phyloP scores from a whole-genome alignment of 1,284 basidiomycete species.

The Flammula alnicola region DNA sequence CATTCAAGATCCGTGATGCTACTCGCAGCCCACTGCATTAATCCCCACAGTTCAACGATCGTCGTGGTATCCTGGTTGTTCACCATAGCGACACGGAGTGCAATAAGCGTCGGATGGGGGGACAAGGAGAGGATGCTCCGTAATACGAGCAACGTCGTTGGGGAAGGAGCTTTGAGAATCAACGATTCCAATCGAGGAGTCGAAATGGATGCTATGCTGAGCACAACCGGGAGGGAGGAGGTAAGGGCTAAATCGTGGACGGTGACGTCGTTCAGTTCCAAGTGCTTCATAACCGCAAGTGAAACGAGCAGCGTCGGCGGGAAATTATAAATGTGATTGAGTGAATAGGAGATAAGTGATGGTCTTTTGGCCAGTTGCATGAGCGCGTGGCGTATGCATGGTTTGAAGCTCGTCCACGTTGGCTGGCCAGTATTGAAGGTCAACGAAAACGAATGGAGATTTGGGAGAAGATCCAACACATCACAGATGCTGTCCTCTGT shows the following conservation, averaged over 20 bases:
- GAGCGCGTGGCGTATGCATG: slow-evolving; percentile 20
- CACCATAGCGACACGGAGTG: slow-evolving; percentile 12
- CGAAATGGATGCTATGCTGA: slow-evolving; percentile 12
- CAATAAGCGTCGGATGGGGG: slow-evolving; percentile 14
- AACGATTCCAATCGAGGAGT: slow-evolving; percentile 13
- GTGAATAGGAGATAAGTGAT: slow-evolving; percentile 9
- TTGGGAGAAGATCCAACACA: slow-evolving; percentile 19
- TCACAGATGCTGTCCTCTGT: slow-evolving; percentile 23
- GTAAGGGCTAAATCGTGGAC: slow-evolving; percentile 16
- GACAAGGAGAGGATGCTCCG: slow-evolving; percentile 14
- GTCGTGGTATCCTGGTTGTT: slow-evolving; percentile 13
- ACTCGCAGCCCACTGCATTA: slow-evolving; percentile 20
- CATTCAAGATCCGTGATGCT: slow-evolving; percentile 19
- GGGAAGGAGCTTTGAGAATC: slow-evolving; percentile 14
- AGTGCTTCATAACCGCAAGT: slow-evolving; percentile 13
- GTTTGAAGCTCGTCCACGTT: slow-evolving; percentile 17
- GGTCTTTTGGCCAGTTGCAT: slow-evolving; percentile 19
- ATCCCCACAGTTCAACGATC: slow-evolving; percentile 19
- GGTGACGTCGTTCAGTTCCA: slow-evolving; percentile 20
- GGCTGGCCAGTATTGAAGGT: slow-evolving; percentile 21
- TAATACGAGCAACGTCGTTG: slow-evolving; percentile 15
- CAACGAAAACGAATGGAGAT: slow-evolving; percentile 17
- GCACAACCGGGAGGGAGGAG: slow-evolving; percentile 15
- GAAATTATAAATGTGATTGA: slow-evolving; percentile 20
- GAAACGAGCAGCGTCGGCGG: slow-evolving; percentile 22